Base-by-base conservation (phyloP, 2,329 filamentous ascomycete genomes). In the Colletotrichum sp. region DNA sequence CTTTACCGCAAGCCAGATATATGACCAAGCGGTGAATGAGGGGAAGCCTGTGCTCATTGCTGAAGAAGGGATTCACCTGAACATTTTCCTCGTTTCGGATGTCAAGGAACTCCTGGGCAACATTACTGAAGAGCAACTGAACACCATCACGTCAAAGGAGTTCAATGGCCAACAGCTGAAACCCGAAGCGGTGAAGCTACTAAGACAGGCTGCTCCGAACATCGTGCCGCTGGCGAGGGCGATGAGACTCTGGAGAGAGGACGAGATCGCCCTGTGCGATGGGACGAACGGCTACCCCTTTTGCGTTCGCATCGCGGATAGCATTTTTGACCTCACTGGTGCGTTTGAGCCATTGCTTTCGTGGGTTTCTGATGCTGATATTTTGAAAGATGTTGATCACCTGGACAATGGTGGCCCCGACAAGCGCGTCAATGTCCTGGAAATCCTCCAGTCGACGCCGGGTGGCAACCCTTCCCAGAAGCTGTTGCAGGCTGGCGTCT, bases 291-390 rank as follows among this genome's bases (percentile, higher is more conserved):
- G 68, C 5, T 18, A 32, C 3, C 68, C 74, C 8, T 15, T 62
- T 1, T 77, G 77, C 70, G 71, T 77, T 13, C 36, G 15, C 0
- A 48, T 74, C 5, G 62, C 48, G 3, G 55, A 69, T 10, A 36
- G 28, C 15, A 66, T 78, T 16, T 78, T 71, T 13, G 76, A 78
- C 22, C 32, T 78, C 12, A 78, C 76, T 6, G 18, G 77, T 78
- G 52, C 48, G 66, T 52, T 18, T 13, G 43, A 22, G n/a, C n/a
- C 18, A 22, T 13, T 8, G 10, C 18, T n/a, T 48, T n/a, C 1
- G 3, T n/a, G 16, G 8, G 1, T n/a, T 12, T 48, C 9, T 48
- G 18, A 48, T 48, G 39, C 39, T 48, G 39, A 48, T 8, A 3
- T 12, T 6, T n/a, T n/a, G 18, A 22, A 22, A 48, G 39, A 52